Conservation (phyloP, 345 rosid species). For the Jatropha curcas region DNA sequence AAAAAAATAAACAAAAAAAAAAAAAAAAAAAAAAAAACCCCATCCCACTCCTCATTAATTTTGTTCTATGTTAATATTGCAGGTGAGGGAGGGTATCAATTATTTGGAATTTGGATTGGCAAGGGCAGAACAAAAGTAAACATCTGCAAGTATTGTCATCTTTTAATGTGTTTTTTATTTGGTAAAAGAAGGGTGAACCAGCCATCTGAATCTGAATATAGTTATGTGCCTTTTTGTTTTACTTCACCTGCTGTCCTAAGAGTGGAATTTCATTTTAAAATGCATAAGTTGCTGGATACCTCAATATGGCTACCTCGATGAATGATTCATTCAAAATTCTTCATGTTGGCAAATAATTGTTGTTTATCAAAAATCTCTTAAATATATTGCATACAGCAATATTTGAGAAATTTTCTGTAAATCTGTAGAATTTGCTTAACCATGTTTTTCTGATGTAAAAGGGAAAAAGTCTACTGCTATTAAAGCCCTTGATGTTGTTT, state of each 20-base stretch:
- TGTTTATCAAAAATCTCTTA: background rate
- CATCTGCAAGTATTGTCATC: constrained; percentile 4
- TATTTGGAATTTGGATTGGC: constrained; percentile 44
- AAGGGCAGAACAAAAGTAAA: constrained; percentile 59
- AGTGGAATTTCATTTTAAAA: background rate
- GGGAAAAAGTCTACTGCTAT: background rate
- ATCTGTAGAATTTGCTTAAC: background rate
- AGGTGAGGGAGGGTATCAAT: constrained; percentile 68
- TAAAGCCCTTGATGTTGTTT: background rate
- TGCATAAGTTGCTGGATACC: background rate
- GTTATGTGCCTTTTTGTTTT: background rate
- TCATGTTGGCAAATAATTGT: background rate
- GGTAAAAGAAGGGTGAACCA: background rate
- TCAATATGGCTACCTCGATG: background rate
- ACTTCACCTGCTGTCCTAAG: background rate
- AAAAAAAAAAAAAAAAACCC: no score
- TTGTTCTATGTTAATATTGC: constrained; percentile 24
- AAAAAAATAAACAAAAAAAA: no score
- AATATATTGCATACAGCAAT: background rate
- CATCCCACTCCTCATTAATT: constrained; percentile 9
- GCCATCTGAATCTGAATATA: background rate
- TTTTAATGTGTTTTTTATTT: background rate
- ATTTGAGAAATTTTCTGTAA: background rate
- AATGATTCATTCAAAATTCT: background rate
- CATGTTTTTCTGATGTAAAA: background rate